phyloP scores from a whole-genome alignment of 2,329 filamentous ascomycete species.

The Podosphaera aphanis region DNA sequence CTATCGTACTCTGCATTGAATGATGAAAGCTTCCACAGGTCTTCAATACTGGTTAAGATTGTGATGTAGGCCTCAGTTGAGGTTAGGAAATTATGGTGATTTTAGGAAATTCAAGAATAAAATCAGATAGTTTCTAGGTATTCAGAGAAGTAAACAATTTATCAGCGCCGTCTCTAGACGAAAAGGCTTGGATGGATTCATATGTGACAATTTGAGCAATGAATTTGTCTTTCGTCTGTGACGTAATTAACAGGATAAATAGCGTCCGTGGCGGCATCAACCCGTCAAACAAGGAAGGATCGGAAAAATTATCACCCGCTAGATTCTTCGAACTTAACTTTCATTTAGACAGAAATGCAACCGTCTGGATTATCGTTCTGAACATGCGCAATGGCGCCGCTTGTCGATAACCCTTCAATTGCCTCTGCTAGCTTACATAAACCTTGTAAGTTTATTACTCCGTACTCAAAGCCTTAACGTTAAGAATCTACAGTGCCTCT shows the following conservation, averaged over 20 bases:
- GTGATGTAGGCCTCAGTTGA: background rate
- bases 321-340: background rate
- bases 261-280: no score
- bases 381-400: constrained; percentile 36
- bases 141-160: background rate
- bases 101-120: background rate
- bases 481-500: constrained; percentile 28
- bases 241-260: background rate
- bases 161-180: background rate
- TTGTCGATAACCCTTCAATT: constrained; percentile 85
- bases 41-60: no score
- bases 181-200: background rate
- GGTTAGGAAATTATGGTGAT: background rate
- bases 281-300: no score
- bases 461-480: background rate
- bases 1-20: constrained; percentile 8
- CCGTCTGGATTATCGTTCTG: constrained; percentile 2
- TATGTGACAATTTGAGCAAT: background rate
- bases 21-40: background rate
- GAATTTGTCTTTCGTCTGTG: background rate
- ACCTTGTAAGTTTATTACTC: constrained; percentile 23
- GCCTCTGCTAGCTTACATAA: constrained; percentile 69
- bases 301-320: background rate
- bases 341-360: constrained; percentile 4
- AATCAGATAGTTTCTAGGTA: background rate